phyloP scores from a whole-genome alignment of 805 yeast genomes.

The Starmerella bombi region DNA sequence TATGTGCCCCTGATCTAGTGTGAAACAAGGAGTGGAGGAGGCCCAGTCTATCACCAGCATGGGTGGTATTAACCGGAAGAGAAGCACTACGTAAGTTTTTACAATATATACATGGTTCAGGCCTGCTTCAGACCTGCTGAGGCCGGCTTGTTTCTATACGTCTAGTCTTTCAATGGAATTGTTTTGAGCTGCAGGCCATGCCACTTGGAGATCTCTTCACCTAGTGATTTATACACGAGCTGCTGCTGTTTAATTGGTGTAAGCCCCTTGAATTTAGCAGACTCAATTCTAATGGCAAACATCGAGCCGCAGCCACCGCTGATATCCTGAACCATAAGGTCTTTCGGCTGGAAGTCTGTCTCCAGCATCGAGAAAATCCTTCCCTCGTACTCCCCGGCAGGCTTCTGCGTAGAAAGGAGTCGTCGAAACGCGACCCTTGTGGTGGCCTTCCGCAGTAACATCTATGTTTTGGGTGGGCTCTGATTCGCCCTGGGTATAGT shows the following conservation, averaged over 20 bases:
- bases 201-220: constrained; percentile 82
- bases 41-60: too few species aligned
- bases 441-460: too few species aligned
- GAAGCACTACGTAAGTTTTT: too few species aligned
- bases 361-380: constrained; percentile 46
- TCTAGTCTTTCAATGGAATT: constrained; percentile 30
- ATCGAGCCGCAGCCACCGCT: constrained; percentile 97
- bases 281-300: constrained; percentile 76
- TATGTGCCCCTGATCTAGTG: too few species aligned
- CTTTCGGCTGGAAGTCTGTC: constrained; percentile 45
- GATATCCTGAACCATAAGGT: constrained; percentile 60
- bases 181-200: constrained; percentile 87
- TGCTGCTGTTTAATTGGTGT: constrained; percentile 86
- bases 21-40: too few species aligned
- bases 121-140: too few species aligned
- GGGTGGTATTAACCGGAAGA: too few species aligned
- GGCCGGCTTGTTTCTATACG: not conserved
- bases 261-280: constrained; percentile 62
- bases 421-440: too few species aligned
- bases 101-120: too few species aligned
- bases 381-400: constrained; percentile 37
- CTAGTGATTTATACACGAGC: constrained; percentile 64
- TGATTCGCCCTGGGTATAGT: too few species aligned
- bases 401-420: constrained; percentile 1
- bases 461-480: too few species aligned